These are phyloP conservation scores for Carex arenaria DNA, from an alignment of 202 grass and related monocot genomes.

Conservation along the genomic window DNA sequence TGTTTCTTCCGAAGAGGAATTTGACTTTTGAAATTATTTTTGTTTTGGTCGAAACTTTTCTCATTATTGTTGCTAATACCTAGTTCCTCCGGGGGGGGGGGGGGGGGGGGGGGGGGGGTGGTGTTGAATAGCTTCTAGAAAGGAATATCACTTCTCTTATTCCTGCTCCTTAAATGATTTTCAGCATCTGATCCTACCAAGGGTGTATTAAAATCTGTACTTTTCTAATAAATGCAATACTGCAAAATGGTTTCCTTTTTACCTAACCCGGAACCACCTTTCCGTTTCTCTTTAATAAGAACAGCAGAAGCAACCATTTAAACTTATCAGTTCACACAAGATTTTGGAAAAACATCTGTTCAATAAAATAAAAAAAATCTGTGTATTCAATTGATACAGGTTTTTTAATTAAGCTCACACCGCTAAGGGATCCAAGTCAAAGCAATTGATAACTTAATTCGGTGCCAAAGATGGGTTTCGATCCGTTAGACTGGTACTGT, in stretches of 20 bases:
- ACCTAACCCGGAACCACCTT: neutral
- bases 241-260: neutral
- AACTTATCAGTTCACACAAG: neutral
- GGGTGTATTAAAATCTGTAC: neutral
- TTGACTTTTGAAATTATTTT: conserved; percentile 1
- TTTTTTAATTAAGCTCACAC: neutral
- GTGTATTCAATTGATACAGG: conserved; percentile 16
- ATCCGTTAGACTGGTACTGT: conserved; percentile 79
- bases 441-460: neutral
- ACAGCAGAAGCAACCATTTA: neutral
- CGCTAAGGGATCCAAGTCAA: neutral
- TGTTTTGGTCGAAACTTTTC: neutral
- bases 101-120: too few species aligned
- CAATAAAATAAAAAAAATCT: neutral
- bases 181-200: neutral
- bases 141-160: neutral
- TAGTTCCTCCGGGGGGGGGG: neutral
- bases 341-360: neutral
- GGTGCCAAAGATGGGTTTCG: conserved; percentile 50
- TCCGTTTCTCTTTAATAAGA: conserved; percentile 1
- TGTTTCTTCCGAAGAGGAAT: neutral
- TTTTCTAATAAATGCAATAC: neutral
- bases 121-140: too few species aligned
- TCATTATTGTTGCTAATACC: neutral
- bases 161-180: neutral